phyloP scores from a whole-genome alignment of 2,329 filamentous ascomycete genomes.

The Trichoderma sp. region DNA sequence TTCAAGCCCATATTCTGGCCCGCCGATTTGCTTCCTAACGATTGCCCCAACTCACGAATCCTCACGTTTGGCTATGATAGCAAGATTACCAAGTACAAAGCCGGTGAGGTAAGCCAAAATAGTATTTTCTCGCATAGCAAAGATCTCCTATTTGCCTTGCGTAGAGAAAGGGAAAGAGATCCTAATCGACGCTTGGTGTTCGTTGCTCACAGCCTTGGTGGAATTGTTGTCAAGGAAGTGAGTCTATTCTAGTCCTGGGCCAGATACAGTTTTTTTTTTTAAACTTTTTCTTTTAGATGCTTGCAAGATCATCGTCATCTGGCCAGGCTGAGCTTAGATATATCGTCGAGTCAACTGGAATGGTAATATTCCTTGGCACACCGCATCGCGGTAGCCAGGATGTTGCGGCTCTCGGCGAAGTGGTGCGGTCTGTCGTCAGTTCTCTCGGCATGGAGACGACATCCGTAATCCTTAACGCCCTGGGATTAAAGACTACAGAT shows the following conservation, averaged over 20 bases:
- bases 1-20: not conserved
- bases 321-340: fast-evolving
- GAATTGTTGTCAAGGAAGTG: not conserved
- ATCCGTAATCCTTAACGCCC: not conserved
- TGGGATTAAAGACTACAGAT: not conserved
- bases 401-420: not conserved
- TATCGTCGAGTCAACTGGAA: not conserved
- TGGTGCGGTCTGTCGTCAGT: not conserved
- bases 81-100: not conserved
- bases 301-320: not conserved
- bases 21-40: not conserved
- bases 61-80: not conserved
- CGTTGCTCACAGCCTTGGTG: not conserved
- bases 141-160: not conserved
- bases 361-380: not conserved
- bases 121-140: not conserved
- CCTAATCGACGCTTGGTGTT: not conserved
- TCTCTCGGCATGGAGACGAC: not conserved
- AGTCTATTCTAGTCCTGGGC: not conserved
- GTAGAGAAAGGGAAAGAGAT: not conserved
- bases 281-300: not conserved
- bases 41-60: not conserved
- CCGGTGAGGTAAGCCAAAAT: not conserved
- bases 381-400: not conserved
- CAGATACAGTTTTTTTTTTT: not conserved